Evolutionary conservation across 2,329 filamentous ascomycete genomes (phyloP).

Genomic region (Paecilomyces niveus): DNA sequence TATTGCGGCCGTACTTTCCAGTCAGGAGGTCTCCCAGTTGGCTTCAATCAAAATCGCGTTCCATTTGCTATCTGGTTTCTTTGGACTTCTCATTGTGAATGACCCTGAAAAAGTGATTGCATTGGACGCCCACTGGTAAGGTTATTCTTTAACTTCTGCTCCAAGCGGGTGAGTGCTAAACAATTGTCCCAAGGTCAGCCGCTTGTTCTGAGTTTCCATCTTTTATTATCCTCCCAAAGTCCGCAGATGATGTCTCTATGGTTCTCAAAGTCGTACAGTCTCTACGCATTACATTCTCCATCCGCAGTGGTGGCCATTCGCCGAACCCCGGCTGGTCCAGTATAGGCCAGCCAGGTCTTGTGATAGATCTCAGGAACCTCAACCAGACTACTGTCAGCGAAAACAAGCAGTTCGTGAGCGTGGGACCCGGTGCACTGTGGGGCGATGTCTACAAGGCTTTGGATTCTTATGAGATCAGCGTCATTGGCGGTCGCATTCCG

Average conservation of each 20-base stretch:
- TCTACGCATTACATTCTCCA: background rate
- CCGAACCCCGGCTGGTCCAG: background rate
- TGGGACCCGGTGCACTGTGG: background rate
- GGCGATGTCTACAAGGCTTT: background rate
- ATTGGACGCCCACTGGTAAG: background rate
- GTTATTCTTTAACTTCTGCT: background rate
- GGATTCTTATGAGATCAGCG: background rate
- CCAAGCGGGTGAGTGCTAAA: background rate
- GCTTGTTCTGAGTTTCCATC: background rate
- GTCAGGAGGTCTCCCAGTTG: background rate
- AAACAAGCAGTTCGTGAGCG: background rate
- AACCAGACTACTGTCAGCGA: background rate
- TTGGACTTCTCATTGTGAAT: background rate
- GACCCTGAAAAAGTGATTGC: background rate
- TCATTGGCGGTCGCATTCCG: background rate
- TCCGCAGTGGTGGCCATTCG: background rate
- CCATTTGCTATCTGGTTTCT: background rate
- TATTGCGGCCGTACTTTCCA: background rate
- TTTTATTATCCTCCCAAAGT: background rate
- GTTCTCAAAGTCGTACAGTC: no score
- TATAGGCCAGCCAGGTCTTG: background rate
- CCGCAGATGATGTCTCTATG: background rate
- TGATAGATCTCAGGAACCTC: background rate
- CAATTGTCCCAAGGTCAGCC: background rate
- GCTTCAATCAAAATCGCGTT: background rate